phyloP scores from a whole-genome alignment of 371 early-diverging fungal genomes.

The Mortierella polycephala region DNA sequence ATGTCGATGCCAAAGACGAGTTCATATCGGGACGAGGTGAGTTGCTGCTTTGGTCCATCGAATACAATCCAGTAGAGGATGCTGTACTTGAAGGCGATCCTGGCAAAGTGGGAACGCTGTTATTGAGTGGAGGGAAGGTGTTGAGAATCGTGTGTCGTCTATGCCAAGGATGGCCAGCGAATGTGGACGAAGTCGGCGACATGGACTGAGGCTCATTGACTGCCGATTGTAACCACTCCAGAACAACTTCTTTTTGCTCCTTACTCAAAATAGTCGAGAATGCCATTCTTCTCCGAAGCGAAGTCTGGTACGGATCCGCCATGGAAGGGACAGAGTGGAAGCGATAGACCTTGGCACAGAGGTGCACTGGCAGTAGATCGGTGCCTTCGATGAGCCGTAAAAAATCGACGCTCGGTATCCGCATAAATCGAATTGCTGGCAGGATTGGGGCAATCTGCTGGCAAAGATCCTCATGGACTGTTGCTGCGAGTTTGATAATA shows the following conservation, averaged over 20 bases:
- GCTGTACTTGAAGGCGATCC: too few relatives aligned
- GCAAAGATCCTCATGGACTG: constrained; percentile 33
- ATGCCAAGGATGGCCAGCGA: neutral
- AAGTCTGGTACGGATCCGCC: constrained; percentile 41
- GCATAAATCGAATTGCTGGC: constrained; percentile 38
- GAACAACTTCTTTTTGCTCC: constrained; percentile 31
- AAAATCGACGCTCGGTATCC: constrained; percentile 44
- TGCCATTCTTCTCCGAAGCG: constrained; percentile 44
- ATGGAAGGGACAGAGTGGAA: constrained; percentile 53
- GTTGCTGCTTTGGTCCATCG: too few relatives aligned
- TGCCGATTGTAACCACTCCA: constrained; percentile 34
- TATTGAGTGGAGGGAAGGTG: too few relatives aligned
- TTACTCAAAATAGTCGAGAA: constrained; percentile 45
- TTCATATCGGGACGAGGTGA: too few relatives aligned
- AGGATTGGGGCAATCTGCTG: constrained; percentile 29
- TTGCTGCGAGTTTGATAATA: constrained; percentile 15
- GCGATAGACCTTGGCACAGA: constrained; percentile 49
- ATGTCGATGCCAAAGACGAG: too few relatives aligned
- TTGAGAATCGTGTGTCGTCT: neutral
- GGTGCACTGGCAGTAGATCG: constrained; percentile 35
- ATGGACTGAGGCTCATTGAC: neutral
- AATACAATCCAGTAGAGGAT: too few relatives aligned
- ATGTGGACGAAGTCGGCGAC: neutral
- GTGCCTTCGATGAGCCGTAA: constrained; percentile 50
- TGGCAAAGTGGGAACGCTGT: too few relatives aligned